A percentile compares a stretch with the other conserved stretches of the same genome.
Conservation (phyloP, 306 rosid species). For the Cucurbita ficifolia region DNA sequence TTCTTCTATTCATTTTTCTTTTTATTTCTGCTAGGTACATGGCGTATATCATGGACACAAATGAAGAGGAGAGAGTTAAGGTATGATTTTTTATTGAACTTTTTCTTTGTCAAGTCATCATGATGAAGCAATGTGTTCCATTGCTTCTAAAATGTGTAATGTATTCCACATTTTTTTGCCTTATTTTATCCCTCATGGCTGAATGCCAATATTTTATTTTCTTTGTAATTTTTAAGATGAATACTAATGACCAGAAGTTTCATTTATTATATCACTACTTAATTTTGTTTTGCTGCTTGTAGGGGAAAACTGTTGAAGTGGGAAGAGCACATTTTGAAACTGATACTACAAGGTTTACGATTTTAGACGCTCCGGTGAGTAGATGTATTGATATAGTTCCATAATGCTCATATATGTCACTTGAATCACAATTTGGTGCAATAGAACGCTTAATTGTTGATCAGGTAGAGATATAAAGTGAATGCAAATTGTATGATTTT, state of each 20-base stretch:
- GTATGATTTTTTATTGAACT: conserved; percentile 18
- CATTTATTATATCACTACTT: not conserved
- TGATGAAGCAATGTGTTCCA: not conserved
- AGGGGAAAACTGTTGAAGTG: conserved; percentile 98
- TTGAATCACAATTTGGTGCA: not conserved
- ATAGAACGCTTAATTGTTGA: not conserved
- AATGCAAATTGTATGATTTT: not conserved
- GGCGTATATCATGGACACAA: conserved; percentile 99
- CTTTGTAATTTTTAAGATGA: not conserved
- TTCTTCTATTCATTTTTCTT: not conserved
- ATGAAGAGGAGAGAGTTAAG: conserved; percentile 92
- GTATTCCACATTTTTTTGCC: not conserved
- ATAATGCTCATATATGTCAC: not conserved
- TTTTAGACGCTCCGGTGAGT: conserved; percentile 98
- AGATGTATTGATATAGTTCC: not conserved
- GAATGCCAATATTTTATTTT: not conserved
- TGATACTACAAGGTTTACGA: conserved; percentile 69
- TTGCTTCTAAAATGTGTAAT: not conserved
- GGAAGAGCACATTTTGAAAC: conserved; percentile 99
- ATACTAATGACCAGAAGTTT: not conserved
- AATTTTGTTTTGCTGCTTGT: conserved; percentile 8
- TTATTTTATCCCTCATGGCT: not conserved
- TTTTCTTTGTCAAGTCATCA: not conserved
- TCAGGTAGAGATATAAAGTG: not conserved
- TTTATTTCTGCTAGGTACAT: conserved; percentile 57